Conservation (phyloP, 2,329 filamentous ascomycete species). For the Pestalotiopsis sp. region DNA sequence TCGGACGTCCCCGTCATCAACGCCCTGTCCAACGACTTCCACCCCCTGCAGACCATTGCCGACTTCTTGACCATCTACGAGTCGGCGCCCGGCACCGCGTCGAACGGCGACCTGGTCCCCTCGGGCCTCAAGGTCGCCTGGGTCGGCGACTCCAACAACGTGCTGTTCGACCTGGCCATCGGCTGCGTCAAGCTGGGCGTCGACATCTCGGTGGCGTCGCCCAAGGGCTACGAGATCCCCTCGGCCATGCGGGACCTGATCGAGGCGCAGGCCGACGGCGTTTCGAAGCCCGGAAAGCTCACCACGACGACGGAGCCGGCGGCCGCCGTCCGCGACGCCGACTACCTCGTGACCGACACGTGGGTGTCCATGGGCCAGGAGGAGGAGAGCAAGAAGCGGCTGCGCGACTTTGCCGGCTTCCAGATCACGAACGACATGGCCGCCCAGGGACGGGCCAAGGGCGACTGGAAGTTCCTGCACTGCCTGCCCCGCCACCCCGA, state of each 20-base stretch:
- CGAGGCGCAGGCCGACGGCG: constrained; percentile 57
- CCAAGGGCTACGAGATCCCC: constrained; percentile 82
- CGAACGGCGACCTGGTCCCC: constrained; percentile 59
- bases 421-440: constrained; percentile 89
- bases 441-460: constrained; percentile 80
- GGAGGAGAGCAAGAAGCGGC: constrained; percentile 73
- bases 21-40: constrained; percentile 85
- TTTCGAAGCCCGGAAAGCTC: constrained; percentile 65
- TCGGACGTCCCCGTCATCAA: constrained; percentile 84
- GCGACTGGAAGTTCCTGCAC: constrained; percentile 97
- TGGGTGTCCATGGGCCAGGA: constrained; percentile 99
- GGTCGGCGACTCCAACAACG: constrained; percentile 97
- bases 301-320: constrained; percentile 78
- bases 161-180: constrained; percentile 90
- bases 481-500: constrained; percentile 90
- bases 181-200: constrained; percentile 86
- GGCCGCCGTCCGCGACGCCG: constrained; percentile 81
- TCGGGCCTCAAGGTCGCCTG: constrained; percentile 90
- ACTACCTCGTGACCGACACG: constrained; percentile 93
- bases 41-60: constrained; percentile 91
- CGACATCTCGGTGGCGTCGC: constrained; percentile 84
- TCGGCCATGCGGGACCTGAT: constrained; percentile 74
- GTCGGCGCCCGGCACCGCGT: constrained; percentile 46
- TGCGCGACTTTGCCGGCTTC: constrained; percentile 85
- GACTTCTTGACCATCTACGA: constrained; percentile 92